These are phyloP conservation scores for Dendrobium catenatum DNA, from an alignment of 106 monocot genomes.

Conservation along the genomic window DNA sequence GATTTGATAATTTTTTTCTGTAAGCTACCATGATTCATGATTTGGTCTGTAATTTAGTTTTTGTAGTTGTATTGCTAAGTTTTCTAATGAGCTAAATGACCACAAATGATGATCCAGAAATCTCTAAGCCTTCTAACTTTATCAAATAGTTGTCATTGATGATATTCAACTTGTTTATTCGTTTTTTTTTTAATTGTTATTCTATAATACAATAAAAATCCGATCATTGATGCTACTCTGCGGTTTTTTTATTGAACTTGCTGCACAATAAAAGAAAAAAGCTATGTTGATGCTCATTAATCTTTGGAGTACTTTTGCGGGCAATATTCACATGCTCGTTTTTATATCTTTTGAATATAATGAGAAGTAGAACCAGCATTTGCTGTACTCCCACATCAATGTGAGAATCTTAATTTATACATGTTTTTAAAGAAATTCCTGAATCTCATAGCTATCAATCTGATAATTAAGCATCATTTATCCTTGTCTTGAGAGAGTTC, in stretches of 20 bases:
- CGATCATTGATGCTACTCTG: neutral
- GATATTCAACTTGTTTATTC: neutral
- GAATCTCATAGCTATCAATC: neutral
- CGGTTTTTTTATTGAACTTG: neutral
- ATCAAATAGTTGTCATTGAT: neutral
- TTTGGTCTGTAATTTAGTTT: neutral
- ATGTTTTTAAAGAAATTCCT: neutral
- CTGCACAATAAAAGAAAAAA: neutral
- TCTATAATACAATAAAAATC: neutral
- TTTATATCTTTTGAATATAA: neutral
- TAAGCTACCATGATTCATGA: neutral
- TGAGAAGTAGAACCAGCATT: neutral
- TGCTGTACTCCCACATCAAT: neutral
- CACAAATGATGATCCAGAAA: neutral
- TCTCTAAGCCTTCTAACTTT: neutral
- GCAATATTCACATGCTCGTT: neutral
- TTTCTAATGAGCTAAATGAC: neutral
- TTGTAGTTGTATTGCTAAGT: neutral
- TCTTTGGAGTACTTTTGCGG: neutral
- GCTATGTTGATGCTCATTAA: neutral
- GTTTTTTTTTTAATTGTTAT: neutral
- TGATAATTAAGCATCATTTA: neutral
- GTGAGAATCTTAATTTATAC: neutral
- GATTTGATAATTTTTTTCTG: neutral
- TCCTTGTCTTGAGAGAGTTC: neutral